phyloP scores from a whole-genome alignment of 1,284 basidiomycete genomes.

The Ceratobasidium sp. region DNA sequence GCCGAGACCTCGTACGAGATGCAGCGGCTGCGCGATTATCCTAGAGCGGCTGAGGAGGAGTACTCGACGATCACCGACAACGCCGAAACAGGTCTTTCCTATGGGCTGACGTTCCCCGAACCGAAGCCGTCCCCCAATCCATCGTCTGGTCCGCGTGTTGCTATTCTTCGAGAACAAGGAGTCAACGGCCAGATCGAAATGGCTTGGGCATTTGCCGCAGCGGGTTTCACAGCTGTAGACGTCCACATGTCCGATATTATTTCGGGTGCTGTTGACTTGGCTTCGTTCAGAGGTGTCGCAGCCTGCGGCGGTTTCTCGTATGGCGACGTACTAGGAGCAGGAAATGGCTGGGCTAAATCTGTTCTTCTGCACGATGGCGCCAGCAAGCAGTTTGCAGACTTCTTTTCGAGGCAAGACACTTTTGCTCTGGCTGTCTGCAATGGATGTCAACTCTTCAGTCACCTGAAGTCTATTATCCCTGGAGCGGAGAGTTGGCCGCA shows the following conservation, averaged over 20 bases:
- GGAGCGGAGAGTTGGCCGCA: conserved; percentile 87
- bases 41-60: conserved; percentile 79
- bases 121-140: conserved; percentile 36
- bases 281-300: conserved; percentile 83
- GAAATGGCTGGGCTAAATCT: conserved; percentile 97
- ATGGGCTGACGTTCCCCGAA: conserved; percentile 55
- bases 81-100: conserved; percentile 73
- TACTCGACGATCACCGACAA: conserved; percentile 76
- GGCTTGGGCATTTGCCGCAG: conserved; percentile 94
- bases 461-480: conserved; percentile 86
- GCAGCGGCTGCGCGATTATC: conserved; percentile 89
- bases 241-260: conserved; percentile 99
- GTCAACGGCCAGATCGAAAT: conserved; percentile 99
- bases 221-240: conserved; percentile 93
- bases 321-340: conserved; percentile 96
- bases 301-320: conserved; percentile 99
- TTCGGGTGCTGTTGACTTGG: conserved; percentile 67
- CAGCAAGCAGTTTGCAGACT: conserved; percentile 75
- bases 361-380: conserved; percentile 82
- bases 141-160: conserved; percentile 79
- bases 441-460: conserved; percentile 95
- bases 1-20: conserved; percentile 93
- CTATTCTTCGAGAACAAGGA: conserved; percentile 96
- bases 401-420: conserved; percentile 81
- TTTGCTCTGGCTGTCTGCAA: conserved; percentile 98